Conservation (phyloP, 225 moss, liverwort and hornwort species). For the Sphagnum contortum region DNA sequence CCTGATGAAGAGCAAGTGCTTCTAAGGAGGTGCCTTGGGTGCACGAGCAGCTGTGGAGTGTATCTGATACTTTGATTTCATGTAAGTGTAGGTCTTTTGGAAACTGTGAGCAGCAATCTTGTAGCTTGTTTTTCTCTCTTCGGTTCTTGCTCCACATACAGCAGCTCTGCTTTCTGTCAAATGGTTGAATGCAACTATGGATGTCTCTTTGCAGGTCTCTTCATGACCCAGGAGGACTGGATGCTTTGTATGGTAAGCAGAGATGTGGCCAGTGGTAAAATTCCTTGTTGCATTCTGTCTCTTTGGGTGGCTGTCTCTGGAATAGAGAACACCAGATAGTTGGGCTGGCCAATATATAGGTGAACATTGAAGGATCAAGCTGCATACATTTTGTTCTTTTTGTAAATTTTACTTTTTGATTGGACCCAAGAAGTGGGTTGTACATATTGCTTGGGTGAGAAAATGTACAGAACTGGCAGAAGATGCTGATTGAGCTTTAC, state of each 20-base stretch:
- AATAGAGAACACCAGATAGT: no score
- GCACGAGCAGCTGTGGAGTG: no score
- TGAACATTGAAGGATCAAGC: not conserved
- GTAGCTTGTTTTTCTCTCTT: not conserved
- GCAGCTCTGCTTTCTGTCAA: not conserved
- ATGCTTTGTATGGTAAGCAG: constrained; percentile 3
- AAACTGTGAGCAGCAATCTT: not conserved
- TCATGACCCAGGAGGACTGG: not conserved
- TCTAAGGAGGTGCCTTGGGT: constrained; percentile 2
- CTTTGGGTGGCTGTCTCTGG: no score
- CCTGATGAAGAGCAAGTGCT: constrained; percentile 7
- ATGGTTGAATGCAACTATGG: constrained; percentile 14
- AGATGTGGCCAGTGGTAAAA: constrained; percentile 22
- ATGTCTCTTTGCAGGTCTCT: constrained; percentile 28
- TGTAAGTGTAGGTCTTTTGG: constrained; percentile 15
- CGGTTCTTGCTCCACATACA: constrained; percentile 1
- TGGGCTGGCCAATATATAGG: not conserved
- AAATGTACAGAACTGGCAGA: no score
- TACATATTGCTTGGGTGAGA: not conserved
- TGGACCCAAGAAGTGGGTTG: not conserved
- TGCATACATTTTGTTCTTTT: not conserved
- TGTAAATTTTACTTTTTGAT: not conserved
- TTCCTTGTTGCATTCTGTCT: not conserved
- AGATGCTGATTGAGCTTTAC: no score
- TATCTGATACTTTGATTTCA: constrained; percentile 3